Evolutionary conservation across 306 rosid species (phyloP), one percentile per base, ranked within the genome.

Genomic region (Pterocarpus santalinus): DNA sequence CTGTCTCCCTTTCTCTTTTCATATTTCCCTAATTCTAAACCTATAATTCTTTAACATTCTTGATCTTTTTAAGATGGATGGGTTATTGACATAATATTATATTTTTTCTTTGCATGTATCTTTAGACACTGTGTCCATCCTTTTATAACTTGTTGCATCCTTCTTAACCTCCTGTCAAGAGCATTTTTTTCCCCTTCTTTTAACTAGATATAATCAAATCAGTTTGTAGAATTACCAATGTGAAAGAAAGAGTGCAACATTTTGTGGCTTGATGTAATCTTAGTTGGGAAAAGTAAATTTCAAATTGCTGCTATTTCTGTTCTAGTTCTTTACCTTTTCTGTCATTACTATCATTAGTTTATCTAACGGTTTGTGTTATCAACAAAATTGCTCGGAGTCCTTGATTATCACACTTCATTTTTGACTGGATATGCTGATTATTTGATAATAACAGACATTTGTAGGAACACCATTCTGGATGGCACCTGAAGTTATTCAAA

Each of bases 401-500:
- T 51, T 41, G 43, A 70, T 55, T 39, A 47, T 17, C 32, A 65
- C 35, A 36, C 64, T 70, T 75, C 61, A 51, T 69, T 55, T 62
- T 28, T 43, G 33, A 10, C 61, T 57, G 56, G 68, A 76, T 80
- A 38, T 80, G 80, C 91, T 96, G 82, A 93, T 89, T 87, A 72
- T 85, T 90, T 72, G 74, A 83, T 82, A 77, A 83, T 73, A 80
- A 85, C 92, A 96, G 99, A 96, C 99, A 75, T 94, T 96, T 94
- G 99, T 96, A 74, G 99, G 99, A 81, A 96, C 99, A 17, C 99
- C 99, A 44, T 96, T 94, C 83, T 96, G 99, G 99, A 96, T 96
- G 99, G 99, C 99, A 58, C 99, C 98, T 5, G 99, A 96, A 90
- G 99, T 96, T 72, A 96, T 96, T 91, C 98, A 96, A 83, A 96